Base-by-base conservation (phyloP, 805 yeast species). In the Zygotorulaspora florentina region DNA sequence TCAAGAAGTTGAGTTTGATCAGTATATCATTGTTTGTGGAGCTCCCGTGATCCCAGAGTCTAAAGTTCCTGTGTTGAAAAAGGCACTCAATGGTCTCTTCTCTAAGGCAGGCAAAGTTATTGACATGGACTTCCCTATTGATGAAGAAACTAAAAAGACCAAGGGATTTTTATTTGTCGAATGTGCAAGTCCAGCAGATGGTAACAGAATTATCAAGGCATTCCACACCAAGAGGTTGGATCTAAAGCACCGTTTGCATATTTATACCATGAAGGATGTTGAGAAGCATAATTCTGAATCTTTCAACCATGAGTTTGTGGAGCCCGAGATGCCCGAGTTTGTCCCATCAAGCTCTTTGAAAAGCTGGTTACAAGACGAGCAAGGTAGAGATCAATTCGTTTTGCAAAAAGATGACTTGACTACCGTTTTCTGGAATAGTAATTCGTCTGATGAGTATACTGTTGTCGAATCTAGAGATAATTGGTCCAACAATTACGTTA, bases 41-140 rank as follows among this genome's bases (percentile, higher is more conserved):
- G 90, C 96, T 9, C 99, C 99, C 55, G 74, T 88, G 51, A 96
- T 96, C 20, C 96, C 97, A 47, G 95, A 84, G 64, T 66, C 87
- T 43, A 93, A 93, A 70, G 86, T 82, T 42, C 86, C 88, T 45
- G 80, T 86, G 47, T 77, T 93, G 63, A 77, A 82, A 56, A 90
- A 87, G 67, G 97, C 95, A 37, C 76, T 93, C 61, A 79, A 76
- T 56, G 91, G 90, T 71, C 75, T 88, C 43, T 83, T 93, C 62
- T 71, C 80, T 39, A 77, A 79, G 53, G 89, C 80, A 38, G 98
- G 96, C 42, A 81, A 80, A 53, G 81, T 93, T 16, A 61, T 77
- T 39, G 91, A 88, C 44, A 76, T 93, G 63, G 74, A 79, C 63
- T 82, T 93, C 81, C 98, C 99, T 23, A 60, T 86, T 39, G 75